Conservation (phyloP, 2,329 filamentous ascomycete species). For the Metarhizium brunneum region DNA sequence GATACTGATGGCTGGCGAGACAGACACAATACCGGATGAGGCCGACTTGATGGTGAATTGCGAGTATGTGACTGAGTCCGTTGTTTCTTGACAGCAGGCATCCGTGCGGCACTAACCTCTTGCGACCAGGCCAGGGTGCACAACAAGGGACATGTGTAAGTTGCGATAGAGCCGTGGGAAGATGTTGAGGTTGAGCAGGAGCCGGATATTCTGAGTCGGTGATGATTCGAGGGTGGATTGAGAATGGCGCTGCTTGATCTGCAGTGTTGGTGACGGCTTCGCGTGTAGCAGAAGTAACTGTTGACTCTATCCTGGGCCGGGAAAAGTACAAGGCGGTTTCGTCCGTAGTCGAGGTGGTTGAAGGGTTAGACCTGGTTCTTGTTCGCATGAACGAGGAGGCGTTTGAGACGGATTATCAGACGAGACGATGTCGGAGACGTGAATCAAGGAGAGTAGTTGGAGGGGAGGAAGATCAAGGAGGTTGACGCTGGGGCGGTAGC, state of each 20-base stretch:
- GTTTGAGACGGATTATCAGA: slow-evolving; percentile 2
- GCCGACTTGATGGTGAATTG: slow-evolving; percentile 26
- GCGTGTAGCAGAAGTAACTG: not conserved
- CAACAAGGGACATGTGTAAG: not conserved
- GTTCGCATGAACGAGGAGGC: not conserved
- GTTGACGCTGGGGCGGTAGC: not conserved
- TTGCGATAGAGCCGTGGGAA: not conserved
- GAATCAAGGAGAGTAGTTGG: slow-evolving; percentile 1
- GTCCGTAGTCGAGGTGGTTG: not conserved
- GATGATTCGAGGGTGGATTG: not conserved
- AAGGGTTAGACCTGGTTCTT: not conserved
- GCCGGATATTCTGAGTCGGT: not conserved
- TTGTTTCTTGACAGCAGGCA: slow-evolving; percentile 34
- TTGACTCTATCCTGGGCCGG: not conserved
- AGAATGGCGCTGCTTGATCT: slow-evolving; percentile 1
- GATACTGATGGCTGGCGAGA: slow-evolving; percentile 9
- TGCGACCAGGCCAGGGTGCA: slow-evolving; percentile 9
- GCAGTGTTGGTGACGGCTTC: not conserved
- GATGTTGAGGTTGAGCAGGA: not conserved
- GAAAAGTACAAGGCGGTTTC: not conserved
- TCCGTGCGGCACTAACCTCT: slow-evolving; percentile 39
- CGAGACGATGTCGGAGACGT: slow-evolving; percentile 4
- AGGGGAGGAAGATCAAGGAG: not conserved
- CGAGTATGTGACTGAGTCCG: slow-evolving; percentile 14
- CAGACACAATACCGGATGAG: slow-evolving; percentile 27